These are phyloP conservation scores for Pseudogymnoascus sp. DNA, from an alignment of 2,329 filamentous ascomycete species.

Conservation along the genomic window DNA sequence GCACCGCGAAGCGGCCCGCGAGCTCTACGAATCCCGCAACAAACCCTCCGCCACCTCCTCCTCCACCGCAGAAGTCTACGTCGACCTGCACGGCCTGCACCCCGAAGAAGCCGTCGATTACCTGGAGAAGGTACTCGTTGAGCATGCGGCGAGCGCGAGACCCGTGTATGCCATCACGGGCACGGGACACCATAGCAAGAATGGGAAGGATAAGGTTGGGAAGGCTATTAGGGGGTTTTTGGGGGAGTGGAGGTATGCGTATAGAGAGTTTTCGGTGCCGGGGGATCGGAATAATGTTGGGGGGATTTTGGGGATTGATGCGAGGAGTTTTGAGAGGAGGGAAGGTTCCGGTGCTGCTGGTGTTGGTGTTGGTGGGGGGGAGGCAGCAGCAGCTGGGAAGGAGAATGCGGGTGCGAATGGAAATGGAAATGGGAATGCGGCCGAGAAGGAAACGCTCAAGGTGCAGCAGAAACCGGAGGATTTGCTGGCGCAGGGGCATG, in stretches of 20 bases:
- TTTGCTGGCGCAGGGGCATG: slow-evolving; percentile 55
- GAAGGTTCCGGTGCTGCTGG: neutral
- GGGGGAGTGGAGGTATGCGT: slow-evolving; percentile 92
- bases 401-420: neutral
- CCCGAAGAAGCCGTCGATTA: slow-evolving; percentile 96
- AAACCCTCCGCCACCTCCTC: slow-evolving; percentile 43
- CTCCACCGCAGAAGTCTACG: slow-evolving; percentile 65
- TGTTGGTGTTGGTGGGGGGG: neutral
- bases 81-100: slow-evolving; percentile 96
- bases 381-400: neutral
- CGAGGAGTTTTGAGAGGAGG: slow-evolving; percentile 57
- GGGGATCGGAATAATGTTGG: slow-evolving; percentile 80
- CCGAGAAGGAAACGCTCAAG: slow-evolving; percentile 29
- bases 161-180: slow-evolving; percentile 94
- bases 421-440: neutral
- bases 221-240: slow-evolving; percentile 86
- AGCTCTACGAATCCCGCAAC: slow-evolving; percentile 91
- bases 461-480: slow-evolving; percentile 34
- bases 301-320: slow-evolving; percentile 63
- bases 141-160: slow-evolving; percentile 63
- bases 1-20: slow-evolving; percentile 83
- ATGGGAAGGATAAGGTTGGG: slow-evolving; percentile 96
- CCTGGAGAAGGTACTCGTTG: slow-evolving; percentile 75
- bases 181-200: slow-evolving; percentile 95
- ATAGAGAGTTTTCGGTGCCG: slow-evolving; percentile 90